phyloP scores from a whole-genome alignment of 208 protist species.

The Leishmania braziliensis region DNA sequence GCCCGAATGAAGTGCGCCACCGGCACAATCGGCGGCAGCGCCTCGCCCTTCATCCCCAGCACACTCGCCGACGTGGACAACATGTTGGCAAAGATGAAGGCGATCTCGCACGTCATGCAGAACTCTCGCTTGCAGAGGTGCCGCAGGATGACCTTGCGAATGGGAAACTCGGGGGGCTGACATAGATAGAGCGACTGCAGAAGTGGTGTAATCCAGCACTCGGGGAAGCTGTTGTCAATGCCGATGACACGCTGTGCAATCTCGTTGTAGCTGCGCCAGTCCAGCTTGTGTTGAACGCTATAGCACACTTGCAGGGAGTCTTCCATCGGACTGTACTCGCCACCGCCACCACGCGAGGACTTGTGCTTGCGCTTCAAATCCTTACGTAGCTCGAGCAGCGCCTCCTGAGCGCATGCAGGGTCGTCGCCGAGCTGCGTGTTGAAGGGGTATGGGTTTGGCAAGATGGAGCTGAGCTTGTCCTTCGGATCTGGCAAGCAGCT shows the following conservation, averaged over 20 bases:
- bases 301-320: slow-evolving; percentile 85
- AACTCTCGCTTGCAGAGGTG: slow-evolving; percentile 86
- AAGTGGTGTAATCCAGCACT: slow-evolving; percentile 87
- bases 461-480: slow-evolving; percentile 74
- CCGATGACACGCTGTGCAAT: slow-evolving; percentile 78
- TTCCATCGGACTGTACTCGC: slow-evolving; percentile 82
- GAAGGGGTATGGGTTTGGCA: slow-evolving; percentile 89
- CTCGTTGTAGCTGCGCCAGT: slow-evolving; percentile 85
- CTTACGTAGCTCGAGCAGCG: slow-evolving; percentile 80
- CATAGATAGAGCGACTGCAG: slow-evolving; percentile 88
- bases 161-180: slow-evolving; percentile 80
- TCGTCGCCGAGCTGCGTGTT: slow-evolving; percentile 83
- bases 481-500: slow-evolving; percentile 84
- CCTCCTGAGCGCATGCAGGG: slow-evolving; percentile 67
- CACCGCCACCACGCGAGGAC: slow-evolving; percentile 43
- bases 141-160: slow-evolving; percentile 77
- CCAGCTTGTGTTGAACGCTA: slow-evolving; percentile 75
- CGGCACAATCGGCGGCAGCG: slow-evolving; percentile 86
- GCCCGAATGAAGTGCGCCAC: slow-evolving; percentile 81
- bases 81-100: slow-evolving; percentile 91
- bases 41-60: slow-evolving; percentile 54
- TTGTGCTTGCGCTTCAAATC: slow-evolving; percentile 76
- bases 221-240: slow-evolving; percentile 88
- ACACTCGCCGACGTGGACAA: slow-evolving; percentile 60
- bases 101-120: slow-evolving; percentile 88